Base-by-base conservation (phyloP, 768 basidiomycete genomes). In the Lactifluus volemus region DNA sequence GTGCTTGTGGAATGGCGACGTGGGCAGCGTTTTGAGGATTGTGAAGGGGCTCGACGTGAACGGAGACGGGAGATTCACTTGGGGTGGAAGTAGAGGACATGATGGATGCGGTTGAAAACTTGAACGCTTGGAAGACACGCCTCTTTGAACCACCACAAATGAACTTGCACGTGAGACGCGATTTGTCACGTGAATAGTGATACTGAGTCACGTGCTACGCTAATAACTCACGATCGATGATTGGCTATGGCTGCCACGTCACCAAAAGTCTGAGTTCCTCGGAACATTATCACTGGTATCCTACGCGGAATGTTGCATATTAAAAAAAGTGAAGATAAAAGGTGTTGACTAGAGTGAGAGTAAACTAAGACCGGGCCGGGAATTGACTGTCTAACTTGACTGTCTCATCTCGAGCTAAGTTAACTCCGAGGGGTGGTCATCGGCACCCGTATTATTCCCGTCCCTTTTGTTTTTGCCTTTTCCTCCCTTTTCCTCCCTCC, bases 11-110 rank as follows among this genome's bases (percentile, higher is more conserved):
- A 14, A 88, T 79, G 48, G 85, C 83, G 65, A 92, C 76, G 61
- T 84, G 81, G 2, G 91, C 91, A 44, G 89, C 88, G 68, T 88
- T 86, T 1, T 81, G 79, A 15, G 92, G 91, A 70, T 92, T 87
- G 74, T 96, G 92, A 67, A 95, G 81, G 25, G 92, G 89, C 70
- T 89, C 84, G 61, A 94, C 83, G 57, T 82, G 81, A 3, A 44
- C 53, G 5, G 74, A 74, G 50, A 72, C 71, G 55, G 89, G 87
- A 45, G 88, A 88, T 65, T 86, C 85, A 61, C 76, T 82, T 62
- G 86, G 84, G 25, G 86, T 82, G 38, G 81, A 66, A 17, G 79
- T 76, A 41, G 76, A 63, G 54, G 84, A 78, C 73, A 87, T 88
- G 74, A 77, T 78, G 65, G 15, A 10, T 8, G 17, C 30, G 29